Evolutionary conservation across 75 land plant species (phyloP), one percentile per base, ranked within the genome.

Genomic region (Pinus tabuliformis): DNA sequence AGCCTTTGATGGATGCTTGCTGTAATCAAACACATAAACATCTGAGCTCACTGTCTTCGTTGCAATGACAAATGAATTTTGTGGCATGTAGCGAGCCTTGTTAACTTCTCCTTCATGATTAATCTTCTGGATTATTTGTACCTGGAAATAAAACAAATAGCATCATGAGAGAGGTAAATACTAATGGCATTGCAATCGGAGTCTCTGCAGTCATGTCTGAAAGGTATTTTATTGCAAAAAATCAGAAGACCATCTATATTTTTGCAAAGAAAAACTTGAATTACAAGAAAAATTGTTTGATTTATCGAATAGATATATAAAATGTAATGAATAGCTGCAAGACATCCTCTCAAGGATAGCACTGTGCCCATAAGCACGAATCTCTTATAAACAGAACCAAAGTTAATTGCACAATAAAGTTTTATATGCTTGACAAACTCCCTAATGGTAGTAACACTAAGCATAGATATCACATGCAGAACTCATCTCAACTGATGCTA

Each of bases 81-180:
- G 99, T 13, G 90, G 93, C 99, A 96, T 96, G 82, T 83, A 87
- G 16, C 99, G 81, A 2, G 94, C 95, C 37, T 91, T 83, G 59
- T 96, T 96, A 39, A 96, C 97, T 79, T 96, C 99, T 12, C 97
- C 99, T 58, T 88, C 91, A 75, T 90, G 91, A 57, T 84, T 80
- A 63, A 86, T 86, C 73, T 80, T 70, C 59, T 84, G 87, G n/a
- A 84, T 57, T 24, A 86, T 80, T 59, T 77, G 85, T 57, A 95
- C 92, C 80, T 85, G 83, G 58, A 80, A 80, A 45, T 45, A 7
- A 45, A 0, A 57, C 20, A 74, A 39, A 73, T 37, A 58, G 1
- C 39, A 58, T 77, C 16, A 76, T 33, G 26, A 77, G 5, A 72
- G 56, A 13, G 52, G 52, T 45, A 45, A 1, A 45, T 45, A 7